Percentiles rank a stretch among this genome's conserved stretches.
Evolutionary conservation across 176 grass and related monocot genomes (phyloP).

Genomic region (Oryza brachyantha): DNA sequence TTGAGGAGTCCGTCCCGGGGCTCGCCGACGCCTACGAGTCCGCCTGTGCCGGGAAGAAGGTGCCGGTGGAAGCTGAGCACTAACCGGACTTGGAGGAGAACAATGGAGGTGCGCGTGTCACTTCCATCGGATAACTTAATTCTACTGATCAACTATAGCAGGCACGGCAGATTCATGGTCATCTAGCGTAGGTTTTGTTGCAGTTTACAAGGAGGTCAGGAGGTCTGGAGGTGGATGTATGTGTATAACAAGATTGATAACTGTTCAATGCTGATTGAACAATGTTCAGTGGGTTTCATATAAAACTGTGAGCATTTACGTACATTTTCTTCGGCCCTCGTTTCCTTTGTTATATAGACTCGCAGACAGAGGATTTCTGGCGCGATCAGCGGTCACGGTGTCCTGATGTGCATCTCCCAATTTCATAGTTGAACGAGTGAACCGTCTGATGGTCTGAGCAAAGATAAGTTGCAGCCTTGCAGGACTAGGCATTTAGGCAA

Average conservation of each 20-base stretch:
- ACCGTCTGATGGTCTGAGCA: no score
- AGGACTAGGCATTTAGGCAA: no score
- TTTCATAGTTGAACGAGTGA: no score
- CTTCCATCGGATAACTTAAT: slow-evolving; percentile 4
- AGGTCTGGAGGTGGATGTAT: no score
- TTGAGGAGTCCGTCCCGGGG: slow-evolving; percentile 45
- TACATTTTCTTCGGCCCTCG: background rate
- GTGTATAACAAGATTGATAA: slow-evolving; percentile 30
- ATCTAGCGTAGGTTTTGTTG: slow-evolving; percentile 34
- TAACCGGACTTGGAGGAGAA: slow-evolving; percentile 10
- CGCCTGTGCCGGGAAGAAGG: slow-evolving; percentile 24
- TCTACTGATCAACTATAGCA: slow-evolving; percentile 32
- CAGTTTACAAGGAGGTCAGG: background rate
- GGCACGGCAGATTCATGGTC: slow-evolving; percentile 4
- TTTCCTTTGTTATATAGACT: no score
- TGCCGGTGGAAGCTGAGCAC: background rate
- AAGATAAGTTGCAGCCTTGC: no score
- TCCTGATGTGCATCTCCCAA: no score
- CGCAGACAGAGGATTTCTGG: no score
- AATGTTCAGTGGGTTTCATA: background rate
- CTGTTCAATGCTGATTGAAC: slow-evolving; percentile 16
- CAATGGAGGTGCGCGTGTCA: slow-evolving; percentile 1
- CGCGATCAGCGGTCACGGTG: no score
- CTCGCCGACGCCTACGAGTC: slow-evolving; percentile 49
- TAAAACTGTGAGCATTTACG: slow-evolving; percentile 6